phyloP scores from a whole-genome alignment of 2,329 filamentous ascomycete genomes.

The Xylaria sp. region DNA sequence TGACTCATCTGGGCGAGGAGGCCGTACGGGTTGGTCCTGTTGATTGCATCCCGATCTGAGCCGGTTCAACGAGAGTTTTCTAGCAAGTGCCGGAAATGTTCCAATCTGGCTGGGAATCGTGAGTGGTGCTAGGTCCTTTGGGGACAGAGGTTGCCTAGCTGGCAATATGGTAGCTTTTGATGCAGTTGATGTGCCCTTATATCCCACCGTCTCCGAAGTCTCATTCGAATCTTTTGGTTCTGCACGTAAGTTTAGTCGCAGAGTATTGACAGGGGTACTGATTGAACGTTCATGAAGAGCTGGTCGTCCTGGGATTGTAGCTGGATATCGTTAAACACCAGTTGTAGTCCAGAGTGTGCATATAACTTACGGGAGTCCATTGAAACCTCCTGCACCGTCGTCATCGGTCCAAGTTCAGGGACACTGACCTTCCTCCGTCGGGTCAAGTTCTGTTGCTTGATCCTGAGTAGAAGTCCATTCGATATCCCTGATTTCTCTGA shows the following conservation, averaged over 20 bases:
- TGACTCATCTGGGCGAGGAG: slow-evolving; percentile 58
- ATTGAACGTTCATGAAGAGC: slow-evolving; percentile 72
- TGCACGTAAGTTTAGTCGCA: slow-evolving; percentile 57
- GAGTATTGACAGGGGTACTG: slow-evolving; percentile 66
- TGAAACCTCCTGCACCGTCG: slow-evolving; percentile 71
- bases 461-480: slow-evolving; percentile 60
- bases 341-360: background rate
- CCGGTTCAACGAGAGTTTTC: slow-evolving; percentile 56
- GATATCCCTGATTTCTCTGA: slow-evolving; percentile 53
- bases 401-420: slow-evolving; percentile 73
- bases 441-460: slow-evolving; percentile 66
- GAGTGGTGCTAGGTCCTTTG: slow-evolving; percentile 65
- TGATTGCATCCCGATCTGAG: slow-evolving; percentile 58
- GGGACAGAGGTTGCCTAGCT: slow-evolving; percentile 57
- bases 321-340: slow-evolving; percentile 52
- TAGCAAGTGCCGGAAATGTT: slow-evolving; percentile 48
- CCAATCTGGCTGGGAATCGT: slow-evolving; percentile 61
- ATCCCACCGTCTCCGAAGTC: background rate
- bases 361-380: slow-evolving; percentile 75
- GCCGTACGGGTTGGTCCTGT: slow-evolving; percentile 53
- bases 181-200: slow-evolving; percentile 13
- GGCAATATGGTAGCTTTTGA: slow-evolving; percentile 22
- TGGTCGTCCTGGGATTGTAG: slow-evolving; percentile 73
- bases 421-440: slow-evolving; percentile 72
- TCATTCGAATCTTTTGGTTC: slow-evolving; percentile 44